These are phyloP conservation scores for Fragaria ananassa DNA, from an alignment of 306 rosid genomes.

Conservation along the genomic window DNA sequence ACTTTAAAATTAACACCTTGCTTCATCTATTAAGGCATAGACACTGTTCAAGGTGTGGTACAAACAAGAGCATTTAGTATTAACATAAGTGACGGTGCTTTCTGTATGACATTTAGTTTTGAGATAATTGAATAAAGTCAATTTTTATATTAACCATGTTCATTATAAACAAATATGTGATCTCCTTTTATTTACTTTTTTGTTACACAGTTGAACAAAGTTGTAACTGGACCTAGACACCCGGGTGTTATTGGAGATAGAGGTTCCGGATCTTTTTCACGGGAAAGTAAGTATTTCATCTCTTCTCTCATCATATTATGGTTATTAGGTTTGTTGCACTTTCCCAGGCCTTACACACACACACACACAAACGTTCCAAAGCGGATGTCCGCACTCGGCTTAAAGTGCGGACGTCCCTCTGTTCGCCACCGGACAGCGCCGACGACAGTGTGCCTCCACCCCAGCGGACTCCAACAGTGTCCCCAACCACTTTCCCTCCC, in stretches of 20 bases:
- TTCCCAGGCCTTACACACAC: background rate
- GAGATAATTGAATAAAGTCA: background rate
- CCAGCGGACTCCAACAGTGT: too few species aligned
- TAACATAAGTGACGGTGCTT: background rate
- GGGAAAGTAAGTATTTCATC: slow-evolving; percentile 71
- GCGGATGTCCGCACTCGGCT: too few species aligned
- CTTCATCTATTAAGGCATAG: background rate
- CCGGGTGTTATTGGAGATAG: slow-evolving; percentile 94
- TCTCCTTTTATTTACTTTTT: slow-evolving; percentile 17
- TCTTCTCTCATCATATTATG: background rate
- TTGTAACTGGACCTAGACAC: slow-evolving; percentile 85
- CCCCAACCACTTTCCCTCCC: too few species aligned
- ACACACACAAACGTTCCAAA: too few species aligned
- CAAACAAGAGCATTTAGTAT: background rate
- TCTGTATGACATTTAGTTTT: background rate
- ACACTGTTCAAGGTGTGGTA: background rate
- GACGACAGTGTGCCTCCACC: too few species aligned
- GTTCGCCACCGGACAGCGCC: too few species aligned
- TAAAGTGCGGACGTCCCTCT: too few species aligned
- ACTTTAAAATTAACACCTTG: background rate
- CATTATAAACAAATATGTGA: background rate
- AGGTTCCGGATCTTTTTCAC: slow-evolving; percentile 74
- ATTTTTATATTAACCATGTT: background rate
- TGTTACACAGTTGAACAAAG: slow-evolving; percentile 72
- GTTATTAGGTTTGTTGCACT: background rate